A percentile compares a stretch with the other conserved stretches of the same genome.
Evolutionary conservation across 345 rosid species (phyloP).

Genomic region (Raphanus raphanistrum): DNA sequence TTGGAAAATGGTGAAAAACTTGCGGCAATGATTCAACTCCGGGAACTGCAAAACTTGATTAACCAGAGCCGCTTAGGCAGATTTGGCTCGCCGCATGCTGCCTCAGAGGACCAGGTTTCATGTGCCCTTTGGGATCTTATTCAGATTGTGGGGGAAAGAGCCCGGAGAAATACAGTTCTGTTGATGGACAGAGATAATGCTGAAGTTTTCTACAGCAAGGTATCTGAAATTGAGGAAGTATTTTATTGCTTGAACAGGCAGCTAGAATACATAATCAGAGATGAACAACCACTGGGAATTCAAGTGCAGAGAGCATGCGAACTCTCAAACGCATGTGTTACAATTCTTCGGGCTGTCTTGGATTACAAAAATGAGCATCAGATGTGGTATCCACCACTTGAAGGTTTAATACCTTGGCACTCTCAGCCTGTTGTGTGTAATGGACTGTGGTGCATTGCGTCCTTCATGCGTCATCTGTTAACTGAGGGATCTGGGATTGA

Average conservation of each 20-base stretch:
- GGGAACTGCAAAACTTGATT: conserved; percentile 71
- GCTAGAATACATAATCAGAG: conserved; percentile 62
- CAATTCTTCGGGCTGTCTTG: conserved; percentile 60
- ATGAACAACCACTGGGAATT: conserved; percentile 52
- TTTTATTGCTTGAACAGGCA: conserved; percentile 76
- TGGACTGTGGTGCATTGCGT: conserved; percentile 80
- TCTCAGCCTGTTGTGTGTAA: conserved; percentile 66
- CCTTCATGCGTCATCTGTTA: conserved; percentile 66
- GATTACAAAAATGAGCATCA: conserved; percentile 73
- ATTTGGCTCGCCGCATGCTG: not conserved
- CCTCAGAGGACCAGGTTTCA: conserved; percentile 45
- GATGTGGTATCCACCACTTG: conserved; percentile 92
- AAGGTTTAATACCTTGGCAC: conserved; percentile 83
- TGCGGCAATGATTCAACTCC: conserved; percentile 80
- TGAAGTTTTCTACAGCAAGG: conserved; percentile 94
- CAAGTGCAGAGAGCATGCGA: conserved; percentile 78
- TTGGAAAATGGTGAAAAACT: conserved; percentile 97
- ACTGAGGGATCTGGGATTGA: conserved; percentile 57
- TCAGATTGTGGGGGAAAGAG: conserved; percentile 85
- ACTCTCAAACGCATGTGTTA: conserved; percentile 72
- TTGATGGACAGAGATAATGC: conserved; percentile 96
- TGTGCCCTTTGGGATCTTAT: conserved; percentile 92
- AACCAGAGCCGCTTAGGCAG: conserved; percentile 63
- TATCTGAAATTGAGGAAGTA: conserved; percentile 82
- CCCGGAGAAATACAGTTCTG: conserved; percentile 82